Conservation (phyloP, 2,329 filamentous ascomycete genomes). For the Fusarium verrucosum region DNA sequence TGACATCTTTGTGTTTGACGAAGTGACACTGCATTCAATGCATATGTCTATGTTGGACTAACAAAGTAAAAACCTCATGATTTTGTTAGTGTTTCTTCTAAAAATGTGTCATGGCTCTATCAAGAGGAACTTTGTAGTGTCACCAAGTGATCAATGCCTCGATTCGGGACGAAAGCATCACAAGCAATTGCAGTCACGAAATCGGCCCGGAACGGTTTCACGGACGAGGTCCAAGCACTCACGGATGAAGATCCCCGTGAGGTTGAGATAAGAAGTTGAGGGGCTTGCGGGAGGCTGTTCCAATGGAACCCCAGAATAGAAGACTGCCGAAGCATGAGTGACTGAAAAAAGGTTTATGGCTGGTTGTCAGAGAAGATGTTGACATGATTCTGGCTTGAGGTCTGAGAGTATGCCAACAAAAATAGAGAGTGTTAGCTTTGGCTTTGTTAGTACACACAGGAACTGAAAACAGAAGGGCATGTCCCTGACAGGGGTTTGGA, state of each 20-base stretch:
- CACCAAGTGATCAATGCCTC: conserved; percentile 19
- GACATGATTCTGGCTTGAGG: conserved; percentile 14
- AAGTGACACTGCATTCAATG: not conserved
- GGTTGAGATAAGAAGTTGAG: conserved; percentile 6
- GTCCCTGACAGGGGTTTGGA: conserved; percentile 21
- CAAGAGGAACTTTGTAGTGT: not conserved
- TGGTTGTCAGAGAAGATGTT: not conserved
- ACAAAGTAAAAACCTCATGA: not conserved
- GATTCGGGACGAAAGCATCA: conserved; percentile 7
- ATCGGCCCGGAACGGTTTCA: not conserved
- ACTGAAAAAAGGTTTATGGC: not conserved
- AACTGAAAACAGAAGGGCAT: not conserved
- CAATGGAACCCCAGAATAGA: conserved; percentile 5
- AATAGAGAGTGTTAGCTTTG: conserved; percentile 1
- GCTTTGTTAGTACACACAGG: not conserved
- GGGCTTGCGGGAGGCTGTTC: conserved; percentile 12
- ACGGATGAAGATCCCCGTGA: conserved; percentile 10
- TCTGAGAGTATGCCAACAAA: conserved; percentile 3
- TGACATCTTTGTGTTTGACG: not conserved
- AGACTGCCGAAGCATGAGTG: not conserved
- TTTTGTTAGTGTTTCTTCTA: not conserved
- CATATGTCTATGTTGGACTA: not conserved
- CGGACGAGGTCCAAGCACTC: conserved; percentile 17
- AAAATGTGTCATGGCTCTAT: not conserved
- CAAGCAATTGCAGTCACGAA: conserved; percentile 7